These are phyloP conservation scores for Schizosaccharomyces osmophilus DNA, from an alignment of 805 yeast species.

Conservation along the genomic window DNA sequence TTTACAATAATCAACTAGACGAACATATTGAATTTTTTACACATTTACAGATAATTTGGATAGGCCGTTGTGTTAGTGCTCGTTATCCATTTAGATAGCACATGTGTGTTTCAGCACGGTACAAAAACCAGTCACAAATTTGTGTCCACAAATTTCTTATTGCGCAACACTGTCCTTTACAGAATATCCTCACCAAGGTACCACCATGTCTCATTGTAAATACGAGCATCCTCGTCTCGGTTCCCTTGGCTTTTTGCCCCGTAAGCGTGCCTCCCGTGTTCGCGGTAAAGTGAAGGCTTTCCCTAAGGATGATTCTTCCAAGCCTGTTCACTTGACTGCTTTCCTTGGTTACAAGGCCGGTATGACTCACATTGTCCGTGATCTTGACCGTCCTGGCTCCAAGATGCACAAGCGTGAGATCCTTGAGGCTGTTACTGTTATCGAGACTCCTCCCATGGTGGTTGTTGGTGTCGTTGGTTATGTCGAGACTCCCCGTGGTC, in stretches of 20 bases:
- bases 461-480: constrained; percentile 99
- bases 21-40: too few species aligned
- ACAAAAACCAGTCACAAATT: background rate
- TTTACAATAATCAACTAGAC: too few species aligned
- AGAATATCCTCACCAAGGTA: background rate
- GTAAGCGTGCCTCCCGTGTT: constrained; percentile 97
- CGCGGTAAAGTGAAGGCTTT: constrained; percentile 97
- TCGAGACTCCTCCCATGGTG: constrained; percentile 97
- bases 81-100: background rate
- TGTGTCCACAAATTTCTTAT: background rate
- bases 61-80: too few species aligned
- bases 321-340: constrained; percentile 97
- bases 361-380: constrained; percentile 99
- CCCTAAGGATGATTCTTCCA: constrained; percentile 95
- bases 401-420: constrained; percentile 99
- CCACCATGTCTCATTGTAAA: constrained; percentile 94
- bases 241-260: constrained; percentile 96
- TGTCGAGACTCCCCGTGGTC: constrained; percentile 99
- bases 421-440: constrained; percentile 97
- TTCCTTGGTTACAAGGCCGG: constrained; percentile 83
- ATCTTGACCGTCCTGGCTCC: constrained; percentile 99
- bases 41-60: too few species aligned
- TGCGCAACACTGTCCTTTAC: background rate
- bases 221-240: constrained; percentile 99
- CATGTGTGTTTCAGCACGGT: background rate